Conservation (phyloP, 2,329 filamentous ascomycete genomes). For the Raffaelea arxii region DNA sequence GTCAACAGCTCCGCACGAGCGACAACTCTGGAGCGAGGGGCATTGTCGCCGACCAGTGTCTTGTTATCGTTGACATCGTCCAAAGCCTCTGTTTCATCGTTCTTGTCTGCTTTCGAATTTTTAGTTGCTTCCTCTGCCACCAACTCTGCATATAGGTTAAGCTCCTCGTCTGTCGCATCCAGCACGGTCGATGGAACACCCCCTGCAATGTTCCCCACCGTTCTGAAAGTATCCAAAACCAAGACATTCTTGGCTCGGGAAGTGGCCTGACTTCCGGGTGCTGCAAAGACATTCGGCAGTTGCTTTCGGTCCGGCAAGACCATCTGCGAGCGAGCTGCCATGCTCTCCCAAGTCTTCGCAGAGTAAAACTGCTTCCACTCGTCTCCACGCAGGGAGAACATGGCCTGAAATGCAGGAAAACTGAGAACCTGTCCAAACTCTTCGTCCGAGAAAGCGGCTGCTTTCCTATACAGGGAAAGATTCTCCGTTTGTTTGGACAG, state of each 20-base stretch:
- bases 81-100: not conserved
- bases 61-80: too few relatives aligned
- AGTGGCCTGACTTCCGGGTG: too few relatives aligned
- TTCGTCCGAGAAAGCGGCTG: too few relatives aligned
- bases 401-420: not conserved
- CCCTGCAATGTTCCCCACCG: not conserved
- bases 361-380: constrained; percentile 1
- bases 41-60: too few relatives aligned
- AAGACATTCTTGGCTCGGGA: not conserved
- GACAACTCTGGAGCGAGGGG: too few relatives aligned
- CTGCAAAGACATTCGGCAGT: constrained; percentile 1
- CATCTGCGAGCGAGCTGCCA: not conserved
- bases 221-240: not conserved
- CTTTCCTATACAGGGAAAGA: too few relatives aligned
- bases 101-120: not conserved
- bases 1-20: not conserved
- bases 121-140: not conserved
- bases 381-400: not conserved
- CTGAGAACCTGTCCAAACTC: too few relatives aligned
- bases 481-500: too few relatives aligned
- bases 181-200: not conserved
- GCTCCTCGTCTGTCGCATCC: not conserved
- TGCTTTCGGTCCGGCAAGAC: not conserved
- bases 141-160: not conserved
- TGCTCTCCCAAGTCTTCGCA: not conserved